phyloP scores from a whole-genome alignment of 208 protist genomes.

The Acanthamoeba culbertsoni region DNA sequence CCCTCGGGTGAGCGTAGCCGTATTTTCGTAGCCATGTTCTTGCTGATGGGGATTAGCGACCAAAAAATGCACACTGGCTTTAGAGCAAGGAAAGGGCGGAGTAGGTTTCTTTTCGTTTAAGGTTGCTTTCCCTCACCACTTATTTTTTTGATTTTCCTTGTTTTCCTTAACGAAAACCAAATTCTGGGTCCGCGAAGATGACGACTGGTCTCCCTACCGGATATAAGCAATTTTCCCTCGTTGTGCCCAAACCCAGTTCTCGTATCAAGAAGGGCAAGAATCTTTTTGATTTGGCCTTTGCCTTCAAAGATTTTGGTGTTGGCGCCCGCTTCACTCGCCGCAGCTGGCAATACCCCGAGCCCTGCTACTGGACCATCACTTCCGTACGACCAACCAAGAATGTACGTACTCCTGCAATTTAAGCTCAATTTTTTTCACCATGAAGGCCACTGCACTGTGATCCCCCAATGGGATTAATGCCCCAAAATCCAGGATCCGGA shows the following conservation, averaged over 20 bases:
- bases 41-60: not conserved
- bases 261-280: not conserved
- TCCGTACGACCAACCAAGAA: not conserved
- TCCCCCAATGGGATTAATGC: too few species aligned
- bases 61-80: not conserved
- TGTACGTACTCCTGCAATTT: too few species aligned
- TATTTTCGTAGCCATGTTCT: too few species aligned
- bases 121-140: too few species aligned
- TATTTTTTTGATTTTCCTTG: too few species aligned
- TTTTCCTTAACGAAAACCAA: too few species aligned
- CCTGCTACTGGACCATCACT: conserved; percentile 7
- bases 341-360: not conserved
- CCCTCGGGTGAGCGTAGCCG: not conserved
- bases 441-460: not conserved
- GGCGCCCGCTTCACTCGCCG: not conserved
- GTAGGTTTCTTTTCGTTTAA: not conserved
- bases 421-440: too few species aligned
- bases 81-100: not conserved
- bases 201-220: not conserved
- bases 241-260: not conserved
- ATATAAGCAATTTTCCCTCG: not conserved
- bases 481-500: not conserved
- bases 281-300: not conserved
- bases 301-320: not conserved
- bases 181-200: too few species aligned